Evolutionary conservation across 345 rosid species (phyloP).

Genomic region (Salix udensis): DNA sequence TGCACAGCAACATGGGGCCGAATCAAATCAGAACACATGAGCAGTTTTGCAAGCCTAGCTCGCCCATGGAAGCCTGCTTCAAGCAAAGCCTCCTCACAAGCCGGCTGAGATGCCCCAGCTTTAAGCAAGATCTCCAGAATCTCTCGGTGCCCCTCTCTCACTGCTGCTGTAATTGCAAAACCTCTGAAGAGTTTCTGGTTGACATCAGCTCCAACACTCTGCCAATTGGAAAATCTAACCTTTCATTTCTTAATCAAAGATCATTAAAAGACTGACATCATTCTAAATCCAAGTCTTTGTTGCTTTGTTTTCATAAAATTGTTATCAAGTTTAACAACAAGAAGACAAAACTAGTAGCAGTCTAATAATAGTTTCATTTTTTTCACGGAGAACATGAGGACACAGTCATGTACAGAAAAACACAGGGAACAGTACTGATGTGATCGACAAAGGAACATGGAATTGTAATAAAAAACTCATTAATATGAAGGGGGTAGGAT

Average conservation of each 20-base stretch:
- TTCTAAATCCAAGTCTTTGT: background rate
- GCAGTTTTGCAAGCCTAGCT: slow-evolving; percentile 61
- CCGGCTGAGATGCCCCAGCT: slow-evolving; percentile 86
- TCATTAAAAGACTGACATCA: slow-evolving; percentile 12
- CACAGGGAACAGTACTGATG: slow-evolving; percentile 21
- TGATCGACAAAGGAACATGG: slow-evolving; percentile 28
- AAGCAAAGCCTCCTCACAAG: slow-evolving; percentile 90
- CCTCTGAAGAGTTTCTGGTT: slow-evolving; percentile 94
- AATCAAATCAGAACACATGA: slow-evolving; percentile 81
- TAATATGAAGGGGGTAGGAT: slow-evolving; percentile 22
- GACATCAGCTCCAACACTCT: slow-evolving; percentile 89
- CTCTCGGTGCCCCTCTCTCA: slow-evolving; percentile 78
- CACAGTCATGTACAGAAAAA: slow-evolving; percentile 27
- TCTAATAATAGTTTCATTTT: slow-evolving; percentile 11
- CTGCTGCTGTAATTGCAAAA: slow-evolving; percentile 86
- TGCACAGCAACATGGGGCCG: slow-evolving; percentile 85
- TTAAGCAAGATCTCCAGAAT: slow-evolving; percentile 80
- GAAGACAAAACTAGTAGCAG: slow-evolving; percentile 12
- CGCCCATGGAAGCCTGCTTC: slow-evolving; percentile 83
- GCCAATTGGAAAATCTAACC: slow-evolving; percentile 28
- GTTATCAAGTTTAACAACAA: background rate
- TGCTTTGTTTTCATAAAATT: slow-evolving; percentile 9
- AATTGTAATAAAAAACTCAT: slow-evolving; percentile 10
- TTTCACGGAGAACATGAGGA: slow-evolving; percentile 19
- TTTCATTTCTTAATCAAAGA: slow-evolving; percentile 17